Evolutionary conservation across 148 eudicot genomes (phyloP).

Genomic region (Hydrangea macrophylla): DNA sequence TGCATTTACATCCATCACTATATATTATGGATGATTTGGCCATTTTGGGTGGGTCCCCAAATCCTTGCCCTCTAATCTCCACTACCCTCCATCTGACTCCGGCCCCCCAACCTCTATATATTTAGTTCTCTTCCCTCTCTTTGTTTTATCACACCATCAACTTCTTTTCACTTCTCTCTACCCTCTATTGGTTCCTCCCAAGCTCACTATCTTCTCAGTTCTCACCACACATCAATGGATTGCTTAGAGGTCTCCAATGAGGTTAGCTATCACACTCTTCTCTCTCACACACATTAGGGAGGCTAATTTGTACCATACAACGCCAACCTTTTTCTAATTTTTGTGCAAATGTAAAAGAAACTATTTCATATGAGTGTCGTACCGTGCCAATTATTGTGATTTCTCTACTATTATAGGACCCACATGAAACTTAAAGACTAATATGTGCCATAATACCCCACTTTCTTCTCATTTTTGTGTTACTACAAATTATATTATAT

Average conservation of each 20-base stretch:
- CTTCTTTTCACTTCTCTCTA: background rate
- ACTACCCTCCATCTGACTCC: constrained; percentile 11
- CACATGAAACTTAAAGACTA: too few species aligned
- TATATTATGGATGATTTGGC: background rate
- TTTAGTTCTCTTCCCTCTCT: background rate
- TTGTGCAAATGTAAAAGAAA: background rate
- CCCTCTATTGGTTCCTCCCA: background rate
- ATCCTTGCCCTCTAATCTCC: constrained; percentile 7
- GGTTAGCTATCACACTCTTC: constrained; percentile 13
- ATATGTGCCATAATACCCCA: too few species aligned
- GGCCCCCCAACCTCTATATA: constrained; percentile 16
- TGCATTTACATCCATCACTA: background rate
- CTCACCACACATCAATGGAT: constrained; percentile 15
- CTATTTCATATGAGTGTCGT: too few species aligned
- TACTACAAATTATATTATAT: too few species aligned
- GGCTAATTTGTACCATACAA: background rate
- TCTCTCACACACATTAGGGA: background rate
- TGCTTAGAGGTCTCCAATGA: constrained; percentile 26
- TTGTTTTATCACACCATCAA: background rate
- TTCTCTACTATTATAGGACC: too few species aligned
- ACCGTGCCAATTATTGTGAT: too few species aligned
- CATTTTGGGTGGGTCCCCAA: background rate
- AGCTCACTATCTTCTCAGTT: background rate
- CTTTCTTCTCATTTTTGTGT: too few species aligned
- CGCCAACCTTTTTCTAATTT: background rate